Evolutionary conservation across 352 stramenopile species (phyloP).

Genomic region (Phytopythium litorale): DNA sequence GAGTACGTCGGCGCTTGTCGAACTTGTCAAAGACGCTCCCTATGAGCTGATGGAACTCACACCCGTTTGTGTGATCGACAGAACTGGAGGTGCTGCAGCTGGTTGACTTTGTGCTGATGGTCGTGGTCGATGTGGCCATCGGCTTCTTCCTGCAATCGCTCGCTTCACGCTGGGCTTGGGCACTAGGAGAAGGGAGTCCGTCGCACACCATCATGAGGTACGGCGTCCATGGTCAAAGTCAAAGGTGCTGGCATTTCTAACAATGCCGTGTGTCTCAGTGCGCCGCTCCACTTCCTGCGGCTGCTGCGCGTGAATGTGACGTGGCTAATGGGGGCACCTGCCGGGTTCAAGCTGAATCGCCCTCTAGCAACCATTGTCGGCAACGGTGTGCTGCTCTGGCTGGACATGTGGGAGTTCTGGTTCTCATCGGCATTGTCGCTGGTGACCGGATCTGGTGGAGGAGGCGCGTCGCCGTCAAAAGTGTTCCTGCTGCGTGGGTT

Average conservation of each 20-base stretch:
- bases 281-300: conserved; percentile 29
- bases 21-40: too few species aligned
- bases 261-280: conserved; percentile 13
- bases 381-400: conserved; percentile 75
- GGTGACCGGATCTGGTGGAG: background rate
- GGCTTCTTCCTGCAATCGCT: background rate
- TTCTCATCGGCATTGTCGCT: conserved; percentile 23
- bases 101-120: conserved; percentile 29
- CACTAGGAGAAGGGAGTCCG: background rate
- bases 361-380: conserved; percentile 85
- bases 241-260: background rate
- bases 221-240: background rate
- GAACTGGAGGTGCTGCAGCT: conserved; percentile 23
- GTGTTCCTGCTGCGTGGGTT: background rate
- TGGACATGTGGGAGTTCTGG: conserved; percentile 69
- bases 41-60: too few species aligned
- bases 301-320: conserved; percentile 51
- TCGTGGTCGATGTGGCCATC: conserved; percentile 9
- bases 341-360: conserved; percentile 88
- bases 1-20: conserved; percentile 15
- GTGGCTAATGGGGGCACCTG: conserved; percentile 74
- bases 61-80: conserved; percentile 8
- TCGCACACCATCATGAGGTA: conserved; percentile 1
- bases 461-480: background rate
- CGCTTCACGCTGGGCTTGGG: background rate